Conservation (phyloP, 2,329 filamentous ascomycete species). For the Penicillium sclerotigenum region DNA sequence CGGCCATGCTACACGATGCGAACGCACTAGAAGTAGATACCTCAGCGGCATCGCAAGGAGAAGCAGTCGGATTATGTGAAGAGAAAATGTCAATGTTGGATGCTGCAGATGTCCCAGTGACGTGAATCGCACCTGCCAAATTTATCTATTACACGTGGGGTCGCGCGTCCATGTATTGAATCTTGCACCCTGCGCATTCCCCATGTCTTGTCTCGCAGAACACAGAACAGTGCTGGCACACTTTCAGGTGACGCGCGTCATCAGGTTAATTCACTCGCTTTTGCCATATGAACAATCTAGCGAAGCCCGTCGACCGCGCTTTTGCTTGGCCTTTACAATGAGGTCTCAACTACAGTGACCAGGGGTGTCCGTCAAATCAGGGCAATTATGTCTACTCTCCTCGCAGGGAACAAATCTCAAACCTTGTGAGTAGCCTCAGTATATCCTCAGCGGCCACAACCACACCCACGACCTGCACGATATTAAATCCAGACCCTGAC, state of each 20-base stretch:
- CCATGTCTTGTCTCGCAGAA: background rate
- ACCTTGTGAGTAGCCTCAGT: background rate
- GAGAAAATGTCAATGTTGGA: background rate
- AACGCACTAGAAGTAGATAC: background rate
- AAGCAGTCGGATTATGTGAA: background rate
- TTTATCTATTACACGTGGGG: background rate
- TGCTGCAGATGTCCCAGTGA: background rate
- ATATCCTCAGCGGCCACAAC: background rate
- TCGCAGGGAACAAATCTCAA: background rate
- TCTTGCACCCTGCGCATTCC: background rate
- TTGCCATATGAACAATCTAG: background rate
- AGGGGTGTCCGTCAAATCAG: background rate
- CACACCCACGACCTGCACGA: background rate
- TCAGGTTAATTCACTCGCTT: background rate
- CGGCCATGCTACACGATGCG: background rate
- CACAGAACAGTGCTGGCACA: background rate
- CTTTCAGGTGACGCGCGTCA: background rate
- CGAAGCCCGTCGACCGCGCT: background rate
- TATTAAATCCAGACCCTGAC: background rate
- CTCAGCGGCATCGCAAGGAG: background rate
- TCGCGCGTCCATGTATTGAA: background rate
- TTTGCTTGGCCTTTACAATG: background rate
- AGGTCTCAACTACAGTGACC: background rate
- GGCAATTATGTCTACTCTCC: background rate
- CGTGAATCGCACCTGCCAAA: background rate